Evolutionary conservation across 371 early-diverging fungal genomes (phyloP).

Genomic region (Apophysomyces variabilis): DNA sequence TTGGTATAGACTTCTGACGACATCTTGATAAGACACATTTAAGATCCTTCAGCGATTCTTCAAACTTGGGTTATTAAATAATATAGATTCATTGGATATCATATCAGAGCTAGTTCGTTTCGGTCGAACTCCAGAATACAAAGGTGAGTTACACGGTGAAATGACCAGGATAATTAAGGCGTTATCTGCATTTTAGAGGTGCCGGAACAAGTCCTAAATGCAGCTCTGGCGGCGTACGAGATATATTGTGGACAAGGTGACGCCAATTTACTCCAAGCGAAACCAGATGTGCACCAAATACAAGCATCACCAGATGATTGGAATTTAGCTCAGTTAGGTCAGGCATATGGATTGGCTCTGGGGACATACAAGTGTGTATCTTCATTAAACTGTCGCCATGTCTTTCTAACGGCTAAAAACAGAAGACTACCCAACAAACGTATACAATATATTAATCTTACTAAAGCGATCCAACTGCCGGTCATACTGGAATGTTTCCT

Average conservation of each 20-base stretch:
- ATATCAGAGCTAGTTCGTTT: constrained; percentile 41
- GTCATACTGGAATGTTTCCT: constrained; percentile 46
- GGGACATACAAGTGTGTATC: constrained; percentile 25
- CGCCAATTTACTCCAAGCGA: background rate
- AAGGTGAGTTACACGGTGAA: constrained; percentile 18
- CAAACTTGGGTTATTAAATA: constrained; percentile 37
- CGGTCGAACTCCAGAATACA: constrained; percentile 14
- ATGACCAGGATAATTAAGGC: background rate
- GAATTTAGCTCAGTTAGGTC: constrained; percentile 32
- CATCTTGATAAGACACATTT: constrained; percentile 11
- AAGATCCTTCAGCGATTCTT: constrained; percentile 16
- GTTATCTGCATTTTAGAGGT: constrained; percentile 18
- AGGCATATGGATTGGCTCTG: constrained; percentile 41
- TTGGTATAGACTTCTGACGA: background rate
- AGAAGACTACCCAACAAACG: constrained; percentile 27
- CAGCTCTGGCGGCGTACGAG: constrained; percentile 28
- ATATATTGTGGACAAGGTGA: constrained; percentile 19
- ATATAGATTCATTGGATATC: constrained; percentile 39
- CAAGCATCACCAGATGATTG: constrained; percentile 24
- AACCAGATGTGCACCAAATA: background rate
- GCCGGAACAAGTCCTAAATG: constrained; percentile 21
- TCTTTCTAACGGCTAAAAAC: background rate
- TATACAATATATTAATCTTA: constrained; percentile 36
- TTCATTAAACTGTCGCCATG: background rate
- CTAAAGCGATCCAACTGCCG: constrained; percentile 45